Base-by-base conservation (phyloP, 1,284 basidiomycete species). In the Cystobasidium sp. region DNA sequence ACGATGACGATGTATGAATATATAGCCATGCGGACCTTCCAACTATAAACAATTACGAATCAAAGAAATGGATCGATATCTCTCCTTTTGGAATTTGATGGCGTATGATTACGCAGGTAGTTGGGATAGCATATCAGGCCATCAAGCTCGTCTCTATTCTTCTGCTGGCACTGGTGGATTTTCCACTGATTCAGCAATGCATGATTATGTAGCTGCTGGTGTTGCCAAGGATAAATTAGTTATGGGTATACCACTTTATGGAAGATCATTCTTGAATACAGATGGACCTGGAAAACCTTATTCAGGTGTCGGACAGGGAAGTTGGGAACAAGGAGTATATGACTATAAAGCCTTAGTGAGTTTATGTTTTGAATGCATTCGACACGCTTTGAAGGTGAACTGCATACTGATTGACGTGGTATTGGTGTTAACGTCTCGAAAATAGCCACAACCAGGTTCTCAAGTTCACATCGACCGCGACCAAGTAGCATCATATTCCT, bases 41-140 rank as follows among this genome's bases (percentile, higher is more conserved):
- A 88, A 92, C 80, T 90, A 91, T 80, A 84, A 86, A 63, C 86
- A 88, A 76, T 85, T 93, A 22, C 84, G 86, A 12, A 84, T 95
- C 18, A 80, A 85, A 9, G 88, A 90, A 79, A 91, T 96, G 90
- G 88, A 94, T 80, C 81, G 82, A 75, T 83, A 83, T 31, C 83
- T 96, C 58, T 88, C 86, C 53, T 93, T 90, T 83, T 96, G 93
- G 93, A 95, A 96, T 82, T 82, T 97, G 71, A 97, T 97, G 94
- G 89, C 92, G 14, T 84, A 81, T 76, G 79, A 78, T 20, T 82
- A 81, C 24, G 70, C 77, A 55, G 82, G 83, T 22, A 78, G 79
- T 10, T 84, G 83, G 83, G 80, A 81, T 37, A 64, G 64, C 6
- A 76, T 81, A 76, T 82, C 83, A 0, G 92, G 92, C 66, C 90